phyloP scores from a whole-genome alignment of 2,329 filamentous ascomycete species.

The Lasiodiplodia gonubiensis region DNA sequence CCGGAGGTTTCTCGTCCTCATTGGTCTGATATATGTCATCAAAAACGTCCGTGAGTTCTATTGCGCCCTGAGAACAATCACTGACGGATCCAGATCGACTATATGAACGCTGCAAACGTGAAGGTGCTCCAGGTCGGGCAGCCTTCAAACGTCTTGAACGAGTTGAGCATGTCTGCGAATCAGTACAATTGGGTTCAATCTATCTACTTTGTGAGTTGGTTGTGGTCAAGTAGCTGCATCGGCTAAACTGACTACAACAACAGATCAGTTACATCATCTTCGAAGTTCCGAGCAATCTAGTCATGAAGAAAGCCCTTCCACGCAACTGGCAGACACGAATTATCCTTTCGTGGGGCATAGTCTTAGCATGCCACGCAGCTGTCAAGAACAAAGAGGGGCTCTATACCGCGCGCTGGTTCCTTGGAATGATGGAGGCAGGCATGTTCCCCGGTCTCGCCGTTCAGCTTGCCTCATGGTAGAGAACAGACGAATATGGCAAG shows the following conservation, averaged over 20 bases:
- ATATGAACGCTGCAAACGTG: conserved; percentile 36
- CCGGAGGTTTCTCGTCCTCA: conserved; percentile 34
- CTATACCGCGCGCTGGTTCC: conserved; percentile 36
- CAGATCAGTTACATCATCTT: conserved; percentile 37
- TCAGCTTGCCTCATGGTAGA: conserved; percentile 46
- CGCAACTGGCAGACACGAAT: conserved; percentile 45
- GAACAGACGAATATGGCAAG: conserved; percentile 46
- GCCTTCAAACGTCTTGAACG: conserved; percentile 31
- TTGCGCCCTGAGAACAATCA: neutral
- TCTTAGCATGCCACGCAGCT: conserved; percentile 40
- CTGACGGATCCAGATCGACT: conserved; percentile 33
- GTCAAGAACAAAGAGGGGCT: conserved; percentile 36
- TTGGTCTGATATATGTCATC: conserved; percentile 37
- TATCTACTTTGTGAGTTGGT: conserved; percentile 32
- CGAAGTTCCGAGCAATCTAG: conserved; percentile 42
- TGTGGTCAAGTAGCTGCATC: neutral
- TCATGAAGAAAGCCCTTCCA: conserved; percentile 46
- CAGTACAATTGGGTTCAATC: conserved; percentile 37
- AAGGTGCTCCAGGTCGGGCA: conserved; percentile 36
- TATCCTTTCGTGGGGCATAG: conserved; percentile 37
- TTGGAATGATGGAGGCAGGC: conserved; percentile 38
- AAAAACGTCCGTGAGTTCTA: conserved; percentile 32
- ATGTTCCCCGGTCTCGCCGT: conserved; percentile 41
- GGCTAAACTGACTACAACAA: neutral
- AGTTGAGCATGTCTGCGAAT: conserved; percentile 35